phyloP scores from a whole-genome alignment of 768 basidiomycete species.

The Udeniomyces megalosporus region DNA sequence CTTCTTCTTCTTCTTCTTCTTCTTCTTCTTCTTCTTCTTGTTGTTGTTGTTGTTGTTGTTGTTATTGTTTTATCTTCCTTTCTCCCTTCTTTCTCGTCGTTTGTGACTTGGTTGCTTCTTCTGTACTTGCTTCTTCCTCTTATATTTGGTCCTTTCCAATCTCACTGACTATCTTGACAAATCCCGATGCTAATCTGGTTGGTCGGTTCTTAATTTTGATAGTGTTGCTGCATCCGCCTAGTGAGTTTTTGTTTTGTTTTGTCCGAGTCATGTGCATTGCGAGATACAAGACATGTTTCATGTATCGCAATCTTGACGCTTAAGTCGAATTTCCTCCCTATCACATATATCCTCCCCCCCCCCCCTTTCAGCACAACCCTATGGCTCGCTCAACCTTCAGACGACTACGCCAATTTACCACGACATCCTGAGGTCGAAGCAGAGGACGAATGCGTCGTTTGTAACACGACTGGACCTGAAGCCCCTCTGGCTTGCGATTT shows the following conservation, averaged over 20 bases:
- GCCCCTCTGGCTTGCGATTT: not conserved
- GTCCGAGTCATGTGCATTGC: too few relatives aligned
- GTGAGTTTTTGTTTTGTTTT: too few relatives aligned
- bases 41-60: not conserved
- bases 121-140: too few relatives aligned
- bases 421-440: not conserved
- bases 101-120: too few relatives aligned
- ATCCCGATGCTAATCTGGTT: too few relatives aligned
- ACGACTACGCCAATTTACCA: constrained; percentile 10
- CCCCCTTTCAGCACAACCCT: not conserved
- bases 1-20: not conserved
- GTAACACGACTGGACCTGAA: not conserved
- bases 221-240: constrained; percentile 4
- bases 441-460: not conserved
- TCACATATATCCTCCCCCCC: too few relatives aligned
- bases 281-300: too few relatives aligned
- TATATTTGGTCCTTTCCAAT: too few relatives aligned
- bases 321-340: too few relatives aligned
- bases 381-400: constrained; percentile 3
- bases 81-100: not conserved
- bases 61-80: not conserved
- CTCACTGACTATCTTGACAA: too few relatives aligned
- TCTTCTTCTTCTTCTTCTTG: not conserved
- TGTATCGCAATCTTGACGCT: too few relatives aligned
- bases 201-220: too few relatives aligned